phyloP scores from a whole-genome alignment of 1,284 basidiomycete genomes.

The Fistulinella staudtii region DNA sequence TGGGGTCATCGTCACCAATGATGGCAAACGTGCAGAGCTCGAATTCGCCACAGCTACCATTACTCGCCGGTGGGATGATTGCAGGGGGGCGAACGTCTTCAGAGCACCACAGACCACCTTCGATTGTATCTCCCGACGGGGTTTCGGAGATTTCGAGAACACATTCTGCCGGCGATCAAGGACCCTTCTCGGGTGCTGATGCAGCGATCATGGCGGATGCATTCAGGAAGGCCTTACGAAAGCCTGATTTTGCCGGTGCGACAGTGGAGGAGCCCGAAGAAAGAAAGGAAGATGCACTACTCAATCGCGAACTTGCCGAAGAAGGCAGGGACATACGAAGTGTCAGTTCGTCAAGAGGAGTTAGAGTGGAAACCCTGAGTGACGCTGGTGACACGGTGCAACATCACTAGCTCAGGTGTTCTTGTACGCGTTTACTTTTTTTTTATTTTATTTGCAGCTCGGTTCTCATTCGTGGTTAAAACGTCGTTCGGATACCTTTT shows the following conservation, averaged over 20 bases:
- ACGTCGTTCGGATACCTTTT: slow-evolving; percentile 35
- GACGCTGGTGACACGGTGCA: slow-evolving; percentile 53
- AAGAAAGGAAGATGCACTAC: slow-evolving; percentile 44
- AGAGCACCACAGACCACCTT: slow-evolving; percentile 38
- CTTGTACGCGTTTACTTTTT: slow-evolving; percentile 32
- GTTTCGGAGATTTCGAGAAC: slow-evolving; percentile 64
- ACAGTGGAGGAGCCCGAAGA: slow-evolving; percentile 63
- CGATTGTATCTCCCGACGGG: slow-evolving; percentile 55
- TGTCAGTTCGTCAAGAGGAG: slow-evolving; percentile 71
- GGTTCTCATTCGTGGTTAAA: slow-evolving; percentile 33
- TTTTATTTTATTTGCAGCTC: slow-evolving; percentile 32
- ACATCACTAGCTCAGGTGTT: slow-evolving; percentile 40
- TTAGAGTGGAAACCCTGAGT: slow-evolving; percentile 66
- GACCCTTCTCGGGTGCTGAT: slow-evolving; percentile 73
- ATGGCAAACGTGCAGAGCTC: slow-evolving; percentile 54
- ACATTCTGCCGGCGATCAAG: slow-evolving; percentile 53
- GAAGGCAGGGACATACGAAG: slow-evolving; percentile 79
- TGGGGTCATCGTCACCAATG: slow-evolving; percentile 77
- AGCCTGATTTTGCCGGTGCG: slow-evolving; percentile 71
- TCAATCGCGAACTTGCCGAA: slow-evolving; percentile 71
- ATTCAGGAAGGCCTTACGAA: slow-evolving; percentile 76
- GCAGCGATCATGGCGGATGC: slow-evolving; percentile 87
- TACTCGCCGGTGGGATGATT: slow-evolving; percentile 38
- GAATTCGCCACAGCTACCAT: slow-evolving; percentile 49
- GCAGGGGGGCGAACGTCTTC: slow-evolving; percentile 31